Evolutionary conservation across 352 stramenopile genomes (phyloP).

Genomic region (Phytopythium litorale): DNA sequence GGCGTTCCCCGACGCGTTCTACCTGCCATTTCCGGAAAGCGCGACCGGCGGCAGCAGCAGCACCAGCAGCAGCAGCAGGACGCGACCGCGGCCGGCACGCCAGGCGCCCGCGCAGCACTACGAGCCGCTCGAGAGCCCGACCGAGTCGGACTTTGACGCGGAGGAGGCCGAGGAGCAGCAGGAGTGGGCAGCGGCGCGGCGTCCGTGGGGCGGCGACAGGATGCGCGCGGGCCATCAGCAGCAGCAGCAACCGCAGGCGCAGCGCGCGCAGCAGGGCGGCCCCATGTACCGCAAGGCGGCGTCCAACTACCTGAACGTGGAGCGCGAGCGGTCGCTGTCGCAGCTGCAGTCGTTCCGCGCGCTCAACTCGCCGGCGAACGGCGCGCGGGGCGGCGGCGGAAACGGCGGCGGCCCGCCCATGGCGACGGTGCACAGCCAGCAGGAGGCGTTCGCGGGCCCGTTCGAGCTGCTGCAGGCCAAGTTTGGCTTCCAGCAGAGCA

Average conservation of each 20-base stretch:
- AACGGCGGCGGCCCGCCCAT: not conserved
- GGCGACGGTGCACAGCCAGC: conserved; percentile 13
- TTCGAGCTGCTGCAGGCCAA: conserved; percentile 79
- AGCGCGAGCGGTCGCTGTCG: conserved; percentile 49
- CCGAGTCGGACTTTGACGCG: conserved; percentile 3
- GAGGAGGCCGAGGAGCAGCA: not conserved
- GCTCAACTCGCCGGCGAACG: conserved; percentile 4
- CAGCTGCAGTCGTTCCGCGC: conserved; percentile 65
- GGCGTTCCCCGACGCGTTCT: conserved; percentile 2
- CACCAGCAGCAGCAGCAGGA: not conserved
- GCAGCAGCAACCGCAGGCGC: no score
- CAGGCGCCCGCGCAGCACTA: not conserved
- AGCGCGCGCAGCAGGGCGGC: conserved; percentile 4
- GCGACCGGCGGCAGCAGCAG: not conserved
- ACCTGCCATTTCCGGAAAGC: not conserved
- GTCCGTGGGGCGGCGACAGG: not conserved
- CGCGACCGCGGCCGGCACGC: no score
- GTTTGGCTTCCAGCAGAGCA: conserved; percentile 78
- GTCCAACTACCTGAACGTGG: conserved; percentile 79
- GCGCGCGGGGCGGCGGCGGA: conserved; percentile 1
- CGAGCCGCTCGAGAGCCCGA: conserved; percentile 3
- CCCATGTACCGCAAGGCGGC: conserved; percentile 49
- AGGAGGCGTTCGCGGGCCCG: conserved; percentile 22
- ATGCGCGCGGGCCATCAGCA: not conserved
- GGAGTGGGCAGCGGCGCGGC: not conserved